phyloP scores from a whole-genome alignment of 306 rosid species.

The Psophocarpus tetragonolobus region DNA sequence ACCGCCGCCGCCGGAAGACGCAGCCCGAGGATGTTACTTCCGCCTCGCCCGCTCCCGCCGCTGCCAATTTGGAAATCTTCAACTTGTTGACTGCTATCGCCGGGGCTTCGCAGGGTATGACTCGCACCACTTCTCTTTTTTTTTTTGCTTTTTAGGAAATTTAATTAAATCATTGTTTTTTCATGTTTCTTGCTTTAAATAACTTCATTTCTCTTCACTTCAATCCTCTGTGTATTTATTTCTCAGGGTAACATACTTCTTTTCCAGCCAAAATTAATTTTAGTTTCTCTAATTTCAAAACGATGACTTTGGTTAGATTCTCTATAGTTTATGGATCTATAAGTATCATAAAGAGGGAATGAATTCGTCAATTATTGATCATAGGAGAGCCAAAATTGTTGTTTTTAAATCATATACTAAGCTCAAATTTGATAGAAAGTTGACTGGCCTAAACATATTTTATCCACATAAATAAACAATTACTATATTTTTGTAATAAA shows the following conservation, averaged over 20 bases:
- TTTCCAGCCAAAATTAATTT: background rate
- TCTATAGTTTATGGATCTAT: background rate
- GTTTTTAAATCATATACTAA: background rate
- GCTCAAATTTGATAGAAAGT: background rate
- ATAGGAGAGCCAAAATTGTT: background rate
- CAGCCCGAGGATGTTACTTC: slow-evolving; percentile 78
- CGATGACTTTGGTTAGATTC: background rate
- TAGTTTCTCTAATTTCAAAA: background rate
- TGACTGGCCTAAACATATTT: background rate
- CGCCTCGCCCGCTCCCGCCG: background rate
- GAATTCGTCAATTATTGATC: background rate
- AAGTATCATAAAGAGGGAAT: background rate
- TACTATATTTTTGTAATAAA: background rate
- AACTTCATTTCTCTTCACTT: background rate
- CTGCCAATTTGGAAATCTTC: slow-evolving; percentile 63
- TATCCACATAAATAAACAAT: background rate
- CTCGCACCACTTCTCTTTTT: slow-evolving; percentile 39
- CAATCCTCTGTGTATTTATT: background rate
- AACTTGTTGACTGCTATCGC: slow-evolving; percentile 72
- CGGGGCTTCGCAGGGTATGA: slow-evolving; percentile 67
- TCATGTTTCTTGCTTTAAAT: background rate
- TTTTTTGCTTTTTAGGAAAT: background rate
- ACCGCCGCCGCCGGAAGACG: slow-evolving; percentile 78
- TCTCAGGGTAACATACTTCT: background rate
- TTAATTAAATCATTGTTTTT: background rate